Evolutionary conservation across 768 basidiomycete genomes (phyloP), one percentile per base, ranked within the genome.

Genomic region (Psilocybe subaeruginosa): DNA sequence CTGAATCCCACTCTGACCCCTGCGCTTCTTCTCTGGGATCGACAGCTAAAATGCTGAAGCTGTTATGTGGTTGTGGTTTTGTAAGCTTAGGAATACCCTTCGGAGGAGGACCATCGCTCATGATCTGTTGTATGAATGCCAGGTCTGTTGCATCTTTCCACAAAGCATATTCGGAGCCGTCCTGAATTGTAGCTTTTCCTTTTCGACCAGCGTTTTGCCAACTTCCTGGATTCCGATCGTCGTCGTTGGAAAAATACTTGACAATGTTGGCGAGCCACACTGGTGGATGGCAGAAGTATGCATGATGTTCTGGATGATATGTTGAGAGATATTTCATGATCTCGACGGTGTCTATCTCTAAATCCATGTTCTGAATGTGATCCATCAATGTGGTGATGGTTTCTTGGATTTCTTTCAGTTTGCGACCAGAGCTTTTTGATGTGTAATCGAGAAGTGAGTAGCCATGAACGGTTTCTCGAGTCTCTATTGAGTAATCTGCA

Each of bases 401-500:
- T 19, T 76, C 71, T 64, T 88, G 79, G 3, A 82, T 69, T 0
- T 58, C 35, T 69, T 84, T 85, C 52, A 88, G 72, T 0, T 71
- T 71, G 2, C 69, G 64, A 41, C 81, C 74, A 2, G 69, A 50
- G 3, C 33, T 35, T 35, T 63, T 65, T 35, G 75, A 76, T 0
- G 74, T 66, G 3, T 71, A 69, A 55, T 78, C 70, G 16, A 87
- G 74, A 0, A 77, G 76, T 0, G 81, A 80, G 35, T 74, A 69
- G 1, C 72, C 72, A 2, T 77, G 75, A 0, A 77, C 77, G 35
- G 73, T 71, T 66, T 91, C 89, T 14, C 89, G 69, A 0, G 77
- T 82, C 61, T 89, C 84, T 14, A 93, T 78, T 3, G 82, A 85
- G 69, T 79, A 91, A 53, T 86, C 54, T 1, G 81, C 74, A n/a